Evolutionary conservation across 1,139 yeast genomes (phyloP).

Genomic region (Candida labiduridarum): DNA sequence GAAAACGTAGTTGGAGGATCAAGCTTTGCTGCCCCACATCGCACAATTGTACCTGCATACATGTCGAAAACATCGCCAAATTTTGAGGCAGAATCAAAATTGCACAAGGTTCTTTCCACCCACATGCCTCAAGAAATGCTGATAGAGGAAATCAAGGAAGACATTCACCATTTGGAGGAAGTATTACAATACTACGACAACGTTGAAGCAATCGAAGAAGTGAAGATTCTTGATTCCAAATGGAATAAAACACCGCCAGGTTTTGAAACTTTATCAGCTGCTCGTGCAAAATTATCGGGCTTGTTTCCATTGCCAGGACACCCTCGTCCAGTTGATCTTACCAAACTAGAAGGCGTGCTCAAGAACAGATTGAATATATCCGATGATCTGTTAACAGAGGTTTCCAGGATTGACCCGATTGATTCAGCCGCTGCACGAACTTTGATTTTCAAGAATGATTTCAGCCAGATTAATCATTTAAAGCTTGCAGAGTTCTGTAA

Average conservation of each 20-base stretch:
- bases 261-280: constrained; percentile 75
- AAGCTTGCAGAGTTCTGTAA: constrained; percentile 47
- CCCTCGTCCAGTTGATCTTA: constrained; percentile 57
- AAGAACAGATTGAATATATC: constrained; percentile 43
- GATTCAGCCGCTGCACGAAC: constrained; percentile 54
- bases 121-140: background rate
- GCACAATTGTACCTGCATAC: background rate
- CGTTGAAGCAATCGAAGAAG: constrained; percentile 27
- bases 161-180: constrained; percentile 11
- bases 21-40: background rate
- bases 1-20: background rate
- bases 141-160: constrained; percentile 7
- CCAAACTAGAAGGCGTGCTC: constrained; percentile 53
- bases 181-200: constrained; percentile 24
- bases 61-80: background rate
- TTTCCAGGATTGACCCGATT: constrained; percentile 51
- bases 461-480: constrained; percentile 40
- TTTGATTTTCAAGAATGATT: constrained; percentile 51
- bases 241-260: constrained; percentile 83
- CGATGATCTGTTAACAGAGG: constrained; percentile 38
- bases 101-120: background rate
- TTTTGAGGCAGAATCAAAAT: constrained; percentile 3
- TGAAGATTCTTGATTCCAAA: constrained; percentile 49
- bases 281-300: constrained; percentile 81
- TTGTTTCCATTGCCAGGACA: constrained; percentile 78